phyloP scores from a whole-genome alignment of 768 basidiomycete genomes.

The Polyporus arcularius region DNA sequence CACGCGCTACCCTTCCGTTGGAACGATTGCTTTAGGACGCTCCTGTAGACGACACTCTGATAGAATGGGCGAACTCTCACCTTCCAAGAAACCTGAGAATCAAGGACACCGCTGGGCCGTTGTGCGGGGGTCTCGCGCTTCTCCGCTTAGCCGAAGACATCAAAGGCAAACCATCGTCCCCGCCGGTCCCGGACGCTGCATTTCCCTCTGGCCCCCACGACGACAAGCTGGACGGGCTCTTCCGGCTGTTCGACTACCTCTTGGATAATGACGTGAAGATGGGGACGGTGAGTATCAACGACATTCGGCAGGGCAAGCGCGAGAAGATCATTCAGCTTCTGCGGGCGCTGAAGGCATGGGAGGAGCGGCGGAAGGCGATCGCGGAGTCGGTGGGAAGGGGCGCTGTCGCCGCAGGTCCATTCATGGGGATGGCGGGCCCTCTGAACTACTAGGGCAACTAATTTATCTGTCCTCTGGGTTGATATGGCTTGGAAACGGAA shows the following conservation, averaged over 20 bases:
- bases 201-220: slow-evolving; percentile 71
- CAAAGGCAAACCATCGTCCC: slow-evolving; percentile 62
- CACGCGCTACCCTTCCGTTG: slow-evolving; percentile 5
- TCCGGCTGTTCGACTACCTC: slow-evolving; percentile 88
- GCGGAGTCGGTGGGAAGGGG: slow-evolving; percentile 49
- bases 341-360: slow-evolving; percentile 75
- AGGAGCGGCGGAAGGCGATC: slow-evolving; percentile 68
- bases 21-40: slow-evolving; percentile 11
- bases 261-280: slow-evolving; percentile 91
- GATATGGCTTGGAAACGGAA: background rate
- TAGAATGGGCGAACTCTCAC: slow-evolving; percentile 89
- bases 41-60: slow-evolving; percentile 50
- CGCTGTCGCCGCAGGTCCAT: slow-evolving; percentile 29
- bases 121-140: slow-evolving; percentile 73
- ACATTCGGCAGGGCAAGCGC: slow-evolving; percentile 79
- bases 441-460: background rate
- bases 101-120: slow-evolving; percentile 40
- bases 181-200: slow-evolving; percentile 75
- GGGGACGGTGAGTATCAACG: slow-evolving; percentile 92
- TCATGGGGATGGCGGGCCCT: slow-evolving; percentile 23
- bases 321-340: slow-evolving; percentile 83
- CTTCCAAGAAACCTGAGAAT: slow-evolving; percentile 68
- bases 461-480: background rate
- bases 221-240: slow-evolving; percentile 85
- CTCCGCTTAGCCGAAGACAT: slow-evolving; percentile 85